Base-by-base conservation (phyloP, 2,329 filamentous ascomycete genomes). In the Penicillium janthinellum region DNA sequence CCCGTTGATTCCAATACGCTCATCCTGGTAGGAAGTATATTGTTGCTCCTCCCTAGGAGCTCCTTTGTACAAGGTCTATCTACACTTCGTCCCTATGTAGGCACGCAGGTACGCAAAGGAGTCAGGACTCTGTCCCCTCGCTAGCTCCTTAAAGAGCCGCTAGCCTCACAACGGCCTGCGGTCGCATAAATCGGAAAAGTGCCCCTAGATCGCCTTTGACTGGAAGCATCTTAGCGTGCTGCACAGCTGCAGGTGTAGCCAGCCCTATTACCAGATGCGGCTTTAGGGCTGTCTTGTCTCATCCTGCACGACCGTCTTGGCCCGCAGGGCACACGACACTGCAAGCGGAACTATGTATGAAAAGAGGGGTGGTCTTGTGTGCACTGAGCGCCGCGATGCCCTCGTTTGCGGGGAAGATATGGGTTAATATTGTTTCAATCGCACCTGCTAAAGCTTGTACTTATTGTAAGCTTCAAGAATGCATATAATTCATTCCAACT, bases 251-350 rank as follows among this genome's bases (percentile, higher is more conserved):
- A 42, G 57, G 35, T n/a, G 17, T 5, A 28, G 49, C 48, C 59
- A 66, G 59, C 66, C 66, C 66, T 68, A 68, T 61, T 66, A 63
- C 66, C 64, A 58, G 55, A 66, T 66, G 20, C 47, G 55, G 66
- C 20, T n/a, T 62, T 68, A 68, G 66, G 66, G 66, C 64, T 67
- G 63, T 50, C 52, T 34, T 38, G 48, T 37, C 48, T 50, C 31
- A 31, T 44, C 57, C 61, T 49, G 45, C 45, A 34, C n/a, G n/a
- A 20, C 25, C 20, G 45, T 48, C 45, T 48, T 48, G 45, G 45
- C 56, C 56, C 55, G 45, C 55, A 64, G 54, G 56, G 56, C 61
- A 65, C 64, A 65, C 63, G 59, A 64, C 58, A 35, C 50, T 38
- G 49, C 14, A 38, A 28, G 20, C 34, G 49, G 34, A 39, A 52